A percentile compares a stretch with the other conserved stretches of the same genome.
These are phyloP conservation scores for Coemansia interrupta DNA, from an alignment of 192 early-diverging fungal species.

Conservation along the genomic window DNA sequence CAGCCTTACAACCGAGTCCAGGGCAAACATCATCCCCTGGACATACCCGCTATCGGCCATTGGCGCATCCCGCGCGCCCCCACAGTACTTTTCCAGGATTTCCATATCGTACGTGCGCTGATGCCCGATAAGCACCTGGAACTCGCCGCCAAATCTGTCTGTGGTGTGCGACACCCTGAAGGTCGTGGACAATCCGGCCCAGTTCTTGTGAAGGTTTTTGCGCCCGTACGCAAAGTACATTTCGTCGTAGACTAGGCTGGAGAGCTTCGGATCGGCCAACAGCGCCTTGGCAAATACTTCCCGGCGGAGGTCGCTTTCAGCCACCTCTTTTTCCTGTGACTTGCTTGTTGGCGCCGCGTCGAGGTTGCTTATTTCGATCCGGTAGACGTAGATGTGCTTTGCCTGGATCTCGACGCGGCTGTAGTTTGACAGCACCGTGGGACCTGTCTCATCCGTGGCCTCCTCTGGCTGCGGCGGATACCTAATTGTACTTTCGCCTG, in stretches of 20 bases:
- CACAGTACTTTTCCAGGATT: conserved; percentile 9
- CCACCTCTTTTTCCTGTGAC: background rate
- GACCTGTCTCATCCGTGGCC: background rate
- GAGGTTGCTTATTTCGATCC: conserved; percentile 26
- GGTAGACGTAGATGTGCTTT: conserved; percentile 37
- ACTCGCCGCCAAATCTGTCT: background rate
- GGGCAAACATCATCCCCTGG: conserved; percentile 19
- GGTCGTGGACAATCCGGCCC: background rate
- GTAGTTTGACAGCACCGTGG: conserved; percentile 18
- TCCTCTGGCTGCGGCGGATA: conserved; percentile 6
- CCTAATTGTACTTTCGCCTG: too few relatives aligned
- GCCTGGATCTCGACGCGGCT: conserved; percentile 2
- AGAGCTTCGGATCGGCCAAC: background rate
- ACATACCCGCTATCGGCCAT: conserved; percentile 10
- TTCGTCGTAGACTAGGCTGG: conserved; percentile 20
- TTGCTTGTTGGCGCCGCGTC: conserved; percentile 12
- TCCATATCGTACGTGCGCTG: conserved; percentile 20
- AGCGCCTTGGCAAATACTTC: background rate
- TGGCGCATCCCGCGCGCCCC: background rate
- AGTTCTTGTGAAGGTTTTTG: conserved; percentile 13
- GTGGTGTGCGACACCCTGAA: background rate
- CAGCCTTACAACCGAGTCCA: conserved; percentile 23
- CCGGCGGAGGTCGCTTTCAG: background rate
- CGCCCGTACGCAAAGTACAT: conserved; percentile 24
- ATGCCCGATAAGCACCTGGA: conserved; percentile 11